Conservation (phyloP, 2,329 filamentous ascomycete species). For the Pseudogymnoascus sp. region DNA sequence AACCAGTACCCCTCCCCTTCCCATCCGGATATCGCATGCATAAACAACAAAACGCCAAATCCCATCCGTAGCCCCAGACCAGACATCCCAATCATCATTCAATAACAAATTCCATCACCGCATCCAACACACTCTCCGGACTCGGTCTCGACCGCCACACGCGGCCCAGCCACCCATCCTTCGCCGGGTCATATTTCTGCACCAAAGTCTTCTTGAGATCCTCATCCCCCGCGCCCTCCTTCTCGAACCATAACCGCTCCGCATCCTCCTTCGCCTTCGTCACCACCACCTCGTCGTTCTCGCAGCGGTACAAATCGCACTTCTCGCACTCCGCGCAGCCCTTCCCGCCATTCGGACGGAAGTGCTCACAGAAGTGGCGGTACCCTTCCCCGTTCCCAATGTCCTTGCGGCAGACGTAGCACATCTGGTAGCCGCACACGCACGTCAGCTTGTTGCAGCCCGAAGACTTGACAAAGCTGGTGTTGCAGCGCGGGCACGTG, state of each 20-base stretch:
- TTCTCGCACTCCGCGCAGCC: conserved; percentile 73
- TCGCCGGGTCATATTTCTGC: conserved; percentile 33
- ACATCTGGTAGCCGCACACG: conserved; percentile 95
- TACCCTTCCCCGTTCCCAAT: conserved; percentile 66
- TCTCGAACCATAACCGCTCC: conserved; percentile 62
- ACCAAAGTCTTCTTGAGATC: conserved; percentile 51
- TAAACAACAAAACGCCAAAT: conserved; percentile 5
- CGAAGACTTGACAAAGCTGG: conserved; percentile 84
- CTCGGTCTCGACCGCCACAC: conserved; percentile 23
- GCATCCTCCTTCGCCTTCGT: conserved; percentile 63
- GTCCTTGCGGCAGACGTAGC: conserved; percentile 85
- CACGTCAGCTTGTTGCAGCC: conserved; percentile 98
- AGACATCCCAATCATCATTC: conserved; percentile 20
- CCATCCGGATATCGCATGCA: conserved; percentile 10
- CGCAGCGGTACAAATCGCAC: conserved; percentile 67
- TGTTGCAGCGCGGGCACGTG: conserved; percentile 84
- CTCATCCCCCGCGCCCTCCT: conserved; percentile 52
- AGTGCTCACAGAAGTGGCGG: conserved; percentile 92
- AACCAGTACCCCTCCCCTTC: not conserved
- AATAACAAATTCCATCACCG: conserved; percentile 26
- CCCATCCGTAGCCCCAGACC: not conserved
- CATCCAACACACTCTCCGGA: conserved; percentile 26
- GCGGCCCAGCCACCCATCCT: conserved; percentile 20
- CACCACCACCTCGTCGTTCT: conserved; percentile 65
- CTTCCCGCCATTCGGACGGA: conserved; percentile 69